Evolutionary conservation across 768 basidiomycete genomes (phyloP), one percentile per base, ranked within the genome.

Genomic region (Auriscalpium orientale): DNA sequence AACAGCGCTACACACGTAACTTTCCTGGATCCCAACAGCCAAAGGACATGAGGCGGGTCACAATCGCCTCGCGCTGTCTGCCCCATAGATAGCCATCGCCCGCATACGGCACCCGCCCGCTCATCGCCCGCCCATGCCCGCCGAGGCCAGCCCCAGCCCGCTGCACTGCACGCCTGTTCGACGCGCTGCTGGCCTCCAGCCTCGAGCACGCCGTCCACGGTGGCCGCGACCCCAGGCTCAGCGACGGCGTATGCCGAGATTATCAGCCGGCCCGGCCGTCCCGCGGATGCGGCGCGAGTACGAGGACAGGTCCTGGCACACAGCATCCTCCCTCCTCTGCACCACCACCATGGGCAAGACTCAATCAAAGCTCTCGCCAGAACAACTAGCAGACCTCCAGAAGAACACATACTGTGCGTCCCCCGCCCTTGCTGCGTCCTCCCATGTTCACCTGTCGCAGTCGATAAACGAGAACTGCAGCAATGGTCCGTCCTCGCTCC

Each of bases 401-500:
- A 95, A 94, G 82, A 89, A 93, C 72, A 99, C 97, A 0, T 95
- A 98, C 70, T 98, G 97, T 95, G 64, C 68, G 81, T 62, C 40
- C 55, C 28, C 12, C 6, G 16, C 12, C 54, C 36, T 33, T 46
- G 18, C 56, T 59, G 44, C 51, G 48, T 55, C 49, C 49, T 22
- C 55, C 63, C 64, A 59, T 64, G 58, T 46, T 54, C 54, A n/a
- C 44, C 49, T 55, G 50, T 46, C 36, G 40, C 54, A 95, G 92
- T 95, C 70, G 91, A 95, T 77, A 95, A 95, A 84, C 86, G 90
- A 68, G 93, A 97, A 71, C 85, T 95, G 46, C 93, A 97, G 73
- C 92, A 93, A 78, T 95, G 94, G 93, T 91, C 54, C 45, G 53
- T 65, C 35, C 53, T 52, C 50, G 56, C n/a, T 51, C 56, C 43